Evolutionary conservation across 768 basidiomycete species (phyloP).

Genomic region (Podaxis sp.): DNA sequence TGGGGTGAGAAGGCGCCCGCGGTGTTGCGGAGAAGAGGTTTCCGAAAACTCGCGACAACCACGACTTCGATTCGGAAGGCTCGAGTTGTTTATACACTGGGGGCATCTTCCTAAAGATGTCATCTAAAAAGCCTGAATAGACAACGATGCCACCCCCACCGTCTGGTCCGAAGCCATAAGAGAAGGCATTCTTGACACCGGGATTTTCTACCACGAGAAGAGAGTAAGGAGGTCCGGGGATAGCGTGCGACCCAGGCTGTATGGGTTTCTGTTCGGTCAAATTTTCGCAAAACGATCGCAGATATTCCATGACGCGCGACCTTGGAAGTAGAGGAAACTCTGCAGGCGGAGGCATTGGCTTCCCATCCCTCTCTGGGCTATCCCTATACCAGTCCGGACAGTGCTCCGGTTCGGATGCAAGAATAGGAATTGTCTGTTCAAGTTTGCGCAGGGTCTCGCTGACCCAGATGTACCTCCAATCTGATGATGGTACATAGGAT

Average conservation of each 20-base stretch:
- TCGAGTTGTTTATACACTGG: conserved; percentile 19
- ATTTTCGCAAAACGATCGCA: conserved; percentile 56
- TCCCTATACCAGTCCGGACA: conserved; percentile 50
- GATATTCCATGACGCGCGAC: conserved; percentile 69
- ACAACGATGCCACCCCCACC: conserved; percentile 93
- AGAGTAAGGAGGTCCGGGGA: conserved; percentile 86
- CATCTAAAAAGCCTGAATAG: conserved; percentile 90
- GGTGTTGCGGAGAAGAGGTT: conserved; percentile 35
- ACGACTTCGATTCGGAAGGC: conserved; percentile 31
- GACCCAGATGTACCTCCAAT: conserved; percentile 94
- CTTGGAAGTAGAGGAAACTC: conserved; percentile 81
- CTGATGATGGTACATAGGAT: conserved; percentile 62
- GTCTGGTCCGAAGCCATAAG: conserved; percentile 91
- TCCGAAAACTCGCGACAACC: conserved; percentile 50
- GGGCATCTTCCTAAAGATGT: conserved; percentile 61
- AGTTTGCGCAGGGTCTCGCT: conserved; percentile 72
- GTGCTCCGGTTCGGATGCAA: conserved; percentile 58
- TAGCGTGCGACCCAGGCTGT: conserved; percentile 46
- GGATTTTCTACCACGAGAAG: conserved; percentile 87
- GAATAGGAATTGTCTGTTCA: conserved; percentile 68
- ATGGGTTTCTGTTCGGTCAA: conserved; percentile 42
- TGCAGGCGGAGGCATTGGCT: conserved; percentile 78
- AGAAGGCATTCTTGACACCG: conserved; percentile 86
- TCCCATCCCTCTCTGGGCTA: conserved; percentile 42
- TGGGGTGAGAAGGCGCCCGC: conserved; percentile 36